A percentile compares a stretch with the other conserved stretches of the same genome.
phyloP scores from a whole-genome alignment of 441 rosid species.

The Euphorbia celastroides region DNA sequence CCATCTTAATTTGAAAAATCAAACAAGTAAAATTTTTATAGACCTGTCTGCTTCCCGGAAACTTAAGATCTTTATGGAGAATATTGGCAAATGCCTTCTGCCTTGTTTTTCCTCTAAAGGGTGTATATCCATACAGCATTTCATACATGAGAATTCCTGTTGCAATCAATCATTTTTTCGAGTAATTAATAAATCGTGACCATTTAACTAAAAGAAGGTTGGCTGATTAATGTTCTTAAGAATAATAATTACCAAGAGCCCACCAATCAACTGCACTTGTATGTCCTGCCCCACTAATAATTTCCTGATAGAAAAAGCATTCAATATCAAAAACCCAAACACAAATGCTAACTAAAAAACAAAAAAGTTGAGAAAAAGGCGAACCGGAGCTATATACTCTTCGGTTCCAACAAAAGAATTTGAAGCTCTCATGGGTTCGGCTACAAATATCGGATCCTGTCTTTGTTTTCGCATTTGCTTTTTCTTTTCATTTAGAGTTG shows the following conservation, averaged over 20 bases:
- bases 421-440: constrained; percentile 96
- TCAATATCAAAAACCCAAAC: too few relatives aligned
- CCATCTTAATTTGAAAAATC: neutral
- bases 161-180: neutral
- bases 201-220: neutral
- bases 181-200: neutral
- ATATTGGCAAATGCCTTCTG: constrained; percentile 92
- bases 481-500: constrained; percentile 52
- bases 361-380: constrained; percentile 21
- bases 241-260: constrained; percentile 79
- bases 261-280: constrained; percentile 99
- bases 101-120: constrained; percentile 92
- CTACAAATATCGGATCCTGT: constrained; percentile 68
- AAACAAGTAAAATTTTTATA: neutral
- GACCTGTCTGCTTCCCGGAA: constrained; percentile 64
- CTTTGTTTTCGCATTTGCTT: constrained; percentile 47
- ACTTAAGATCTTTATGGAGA: constrained; percentile 84
- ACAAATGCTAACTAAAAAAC: neutral
- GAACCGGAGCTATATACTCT: constrained; percentile 95
- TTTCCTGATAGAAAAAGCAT: constrained; percentile 50
- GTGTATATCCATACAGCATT: constrained; percentile 96
- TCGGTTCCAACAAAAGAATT: constrained; percentile 98
- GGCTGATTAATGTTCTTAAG: too few relatives aligned
- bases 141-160: constrained; percentile 83
- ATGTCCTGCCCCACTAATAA: constrained; percentile 85